Base-by-base conservation (phyloP, 2,329 filamentous ascomycete species). In the Fusarium sp. region DNA sequence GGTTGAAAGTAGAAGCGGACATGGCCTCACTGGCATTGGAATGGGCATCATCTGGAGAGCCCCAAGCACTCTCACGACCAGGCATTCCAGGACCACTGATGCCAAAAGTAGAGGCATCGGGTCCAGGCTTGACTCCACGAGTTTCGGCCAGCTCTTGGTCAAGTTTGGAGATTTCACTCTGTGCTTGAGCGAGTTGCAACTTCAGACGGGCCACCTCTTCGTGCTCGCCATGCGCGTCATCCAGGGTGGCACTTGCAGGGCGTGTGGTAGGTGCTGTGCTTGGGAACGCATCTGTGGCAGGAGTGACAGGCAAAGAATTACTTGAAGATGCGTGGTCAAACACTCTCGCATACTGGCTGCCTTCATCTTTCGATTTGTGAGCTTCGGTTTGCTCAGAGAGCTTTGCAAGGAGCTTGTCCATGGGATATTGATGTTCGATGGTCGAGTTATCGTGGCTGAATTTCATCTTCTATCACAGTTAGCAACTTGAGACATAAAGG, bases 321-420 rank as follows among this genome's bases (percentile, higher is more conserved):
- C 81, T 87, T 11, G 83, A 84, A 6, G 86, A 82, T 44, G 80
- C 78, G 45, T 86, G 83, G 33, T 86, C 85, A 19, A 82, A 71
- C 33, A 66, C 72, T 52, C 74, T 75, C 32, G 77, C 71, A 62
- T 80, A 81, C 30, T 73, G 58, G 35, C 43, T 62, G 22, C 78
- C 76, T 20, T 82, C 81, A 14, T 83, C 80, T 11, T 71, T 73
- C 39, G 74, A 73, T 59, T 84, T 85, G 43, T 87, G 75, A 52
- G 82, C 82, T 58, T 87, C 82, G 63, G 90, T 87, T 73, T 93
- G 90, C 76, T 94, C 89, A n/a, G 88, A 87, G 47, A 95, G 84
- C 75, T 90, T 91, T 56, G 90, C 87, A 67, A 94, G 82, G 51
- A 94, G 86, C 62, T 89, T 89, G 72, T 96, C 92, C 83, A 94